These are phyloP conservation scores for Guadua angustifolia DNA, from an alignment of 176 grass and related monocot genomes.

Conservation along the genomic window DNA sequence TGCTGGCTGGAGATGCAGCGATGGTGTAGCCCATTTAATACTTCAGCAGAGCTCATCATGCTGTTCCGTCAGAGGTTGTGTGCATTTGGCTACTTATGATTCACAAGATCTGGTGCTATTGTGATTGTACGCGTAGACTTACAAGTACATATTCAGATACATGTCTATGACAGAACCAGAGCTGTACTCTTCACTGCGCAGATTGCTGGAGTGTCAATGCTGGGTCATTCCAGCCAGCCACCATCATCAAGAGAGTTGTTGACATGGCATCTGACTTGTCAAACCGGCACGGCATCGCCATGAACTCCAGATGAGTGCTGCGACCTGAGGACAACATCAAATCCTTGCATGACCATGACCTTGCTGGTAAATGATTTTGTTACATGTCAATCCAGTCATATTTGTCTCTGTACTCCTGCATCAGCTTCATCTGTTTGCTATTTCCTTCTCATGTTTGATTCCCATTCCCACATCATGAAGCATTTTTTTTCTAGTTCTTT, in stretches of 20 bases:
- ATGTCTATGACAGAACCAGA: background rate
- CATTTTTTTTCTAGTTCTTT: background rate
- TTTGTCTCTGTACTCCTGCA: background rate
- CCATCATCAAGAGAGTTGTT: constrained; percentile 10
- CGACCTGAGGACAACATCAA: background rate
- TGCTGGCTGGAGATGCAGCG: background rate
- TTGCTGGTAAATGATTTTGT: constrained; percentile 15
- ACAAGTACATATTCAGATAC: background rate
- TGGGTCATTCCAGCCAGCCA: background rate
- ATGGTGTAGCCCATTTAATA: constrained; percentile 17
- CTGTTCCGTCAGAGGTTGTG: background rate
- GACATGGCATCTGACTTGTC: background rate
- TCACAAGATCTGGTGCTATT: constrained; percentile 9
- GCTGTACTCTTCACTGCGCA: background rate
- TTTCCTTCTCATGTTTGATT: constrained; percentile 23
- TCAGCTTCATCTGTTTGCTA: constrained; percentile 25
- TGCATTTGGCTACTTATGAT: background rate
- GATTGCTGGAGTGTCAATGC: background rate
- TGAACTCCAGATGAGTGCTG: background rate
- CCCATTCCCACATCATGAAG: constrained; percentile 9
- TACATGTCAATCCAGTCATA: background rate
- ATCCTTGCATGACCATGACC: background rate
- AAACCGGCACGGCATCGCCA: background rate
- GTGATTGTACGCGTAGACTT: background rate
- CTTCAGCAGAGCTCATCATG: constrained; percentile 5